phyloP scores from a whole-genome alignment of 2,329 filamentous ascomycete species.

The Talaromyces sp. region DNA sequence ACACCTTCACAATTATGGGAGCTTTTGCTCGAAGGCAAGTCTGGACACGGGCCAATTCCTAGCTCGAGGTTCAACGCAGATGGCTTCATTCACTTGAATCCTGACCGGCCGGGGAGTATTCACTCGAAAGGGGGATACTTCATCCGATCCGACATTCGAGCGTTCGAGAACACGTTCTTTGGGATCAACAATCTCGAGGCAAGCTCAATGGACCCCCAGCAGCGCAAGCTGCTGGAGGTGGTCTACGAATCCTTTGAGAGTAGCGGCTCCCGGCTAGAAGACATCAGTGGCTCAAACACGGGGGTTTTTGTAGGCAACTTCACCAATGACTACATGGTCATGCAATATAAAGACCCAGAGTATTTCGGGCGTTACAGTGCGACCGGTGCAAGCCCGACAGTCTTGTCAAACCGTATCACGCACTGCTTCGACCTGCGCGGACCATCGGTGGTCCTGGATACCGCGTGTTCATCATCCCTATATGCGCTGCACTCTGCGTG shows the following conservation, averaged over 20 bases:
- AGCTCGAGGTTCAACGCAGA: conserved; percentile 14
- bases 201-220: conserved; percentile 6
- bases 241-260: conserved; percentile 19
- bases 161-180: conserved; percentile 22
- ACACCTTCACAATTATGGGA: background rate
- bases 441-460: conserved; percentile 10
- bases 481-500: conserved; percentile 9
- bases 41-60: background rate
- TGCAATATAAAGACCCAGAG: conserved; percentile 17
- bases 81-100: conserved; percentile 10
- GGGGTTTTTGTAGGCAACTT: conserved; percentile 16
- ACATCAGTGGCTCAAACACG: conserved; percentile 9
- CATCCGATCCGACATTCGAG: conserved; percentile 14
- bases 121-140: conserved; percentile 15
- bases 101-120: background rate
- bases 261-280: conserved; percentile 11
- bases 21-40: background rate
- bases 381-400: conserved; percentile 3
- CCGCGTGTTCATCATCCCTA: conserved; percentile 13
- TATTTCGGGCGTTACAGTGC: background rate
- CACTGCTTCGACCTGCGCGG: conserved; percentile 13
- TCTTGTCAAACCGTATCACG: conserved; percentile 10
- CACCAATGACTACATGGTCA: conserved; percentile 17
- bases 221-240: conserved; percentile 4
- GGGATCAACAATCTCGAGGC: conserved; percentile 13